Conservation (phyloP, 495 filamentous ascomycete species). For the Talaromyces stipitatus region DNA sequence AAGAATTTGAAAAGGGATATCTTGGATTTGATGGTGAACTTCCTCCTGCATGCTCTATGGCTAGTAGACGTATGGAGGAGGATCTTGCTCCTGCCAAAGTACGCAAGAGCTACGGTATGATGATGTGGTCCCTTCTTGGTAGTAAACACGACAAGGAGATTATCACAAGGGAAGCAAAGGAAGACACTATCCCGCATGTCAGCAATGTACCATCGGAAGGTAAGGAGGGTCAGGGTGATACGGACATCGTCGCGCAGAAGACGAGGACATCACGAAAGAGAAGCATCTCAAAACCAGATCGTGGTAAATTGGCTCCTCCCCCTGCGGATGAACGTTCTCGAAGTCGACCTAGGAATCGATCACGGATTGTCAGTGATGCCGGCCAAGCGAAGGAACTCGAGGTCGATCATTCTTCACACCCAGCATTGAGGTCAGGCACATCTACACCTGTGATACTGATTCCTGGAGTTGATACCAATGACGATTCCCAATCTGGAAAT, state of each 20-base stretch:
- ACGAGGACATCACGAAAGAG: not conserved
- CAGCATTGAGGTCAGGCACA: not conserved
- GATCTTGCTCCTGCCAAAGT: constrained; percentile 45
- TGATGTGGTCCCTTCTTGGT: constrained; percentile 77
- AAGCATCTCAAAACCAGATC: not conserved
- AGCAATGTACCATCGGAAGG: not conserved
- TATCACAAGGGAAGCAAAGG: constrained; percentile 42
- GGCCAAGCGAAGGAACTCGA: constrained; percentile 4
- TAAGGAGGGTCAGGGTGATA: not conserved
- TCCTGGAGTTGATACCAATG: constrained; percentile 13
- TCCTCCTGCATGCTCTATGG: constrained; percentile 77
- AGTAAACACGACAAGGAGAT: constrained; percentile 78
- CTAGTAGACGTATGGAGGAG: constrained; percentile 51
- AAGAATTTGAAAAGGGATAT: constrained; percentile 63
- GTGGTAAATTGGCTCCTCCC: not conserved
- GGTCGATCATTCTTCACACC: not conserved
- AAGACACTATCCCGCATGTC: constrained; percentile 2
- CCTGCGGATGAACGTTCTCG: not conserved
- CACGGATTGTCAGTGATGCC: constrained; percentile 6
- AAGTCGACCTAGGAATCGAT: constrained; percentile 1
- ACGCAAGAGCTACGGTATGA: constrained; percentile 62
- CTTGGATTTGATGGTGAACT: constrained; percentile 63
- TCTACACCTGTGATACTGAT: not conserved
- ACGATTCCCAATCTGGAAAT: constrained; percentile 14
- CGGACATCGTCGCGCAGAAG: not conserved